These are phyloP conservation scores for Zoysia japonica DNA, from an alignment of 176 grass and related monocot genomes.

Conservation along the genomic window DNA sequence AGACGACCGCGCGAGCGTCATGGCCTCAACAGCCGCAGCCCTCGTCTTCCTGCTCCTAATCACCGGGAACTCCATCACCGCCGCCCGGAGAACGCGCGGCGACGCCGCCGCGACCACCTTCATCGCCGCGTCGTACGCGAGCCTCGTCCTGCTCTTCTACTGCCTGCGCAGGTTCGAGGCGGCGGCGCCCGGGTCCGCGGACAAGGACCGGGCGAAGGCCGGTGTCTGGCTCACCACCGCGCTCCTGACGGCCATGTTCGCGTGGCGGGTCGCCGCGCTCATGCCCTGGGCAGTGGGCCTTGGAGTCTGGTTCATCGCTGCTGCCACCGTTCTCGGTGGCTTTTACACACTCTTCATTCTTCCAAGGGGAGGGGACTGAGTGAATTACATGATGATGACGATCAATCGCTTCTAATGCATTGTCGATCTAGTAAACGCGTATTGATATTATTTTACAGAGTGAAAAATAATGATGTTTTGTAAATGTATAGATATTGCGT, in stretches of 20 bases:
- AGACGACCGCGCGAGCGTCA: not conserved
- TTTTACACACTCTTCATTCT: not conserved
- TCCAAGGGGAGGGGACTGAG: not conserved
- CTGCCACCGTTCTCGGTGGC: not conserved
- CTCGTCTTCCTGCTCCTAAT: not conserved
- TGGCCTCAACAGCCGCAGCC: not conserved
- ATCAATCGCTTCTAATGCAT: no score
- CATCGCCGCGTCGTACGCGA: not conserved
- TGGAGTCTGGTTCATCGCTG: not conserved
- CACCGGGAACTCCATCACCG: not conserved
- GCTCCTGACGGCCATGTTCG: not conserved
- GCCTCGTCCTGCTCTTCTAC: not conserved
- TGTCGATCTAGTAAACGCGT: no score
- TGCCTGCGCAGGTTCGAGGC: conserved; percentile 19
- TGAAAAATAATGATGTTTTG: no score
- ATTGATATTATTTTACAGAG: no score
- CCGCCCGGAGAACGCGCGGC: not conserved
- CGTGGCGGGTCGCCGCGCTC: not conserved
- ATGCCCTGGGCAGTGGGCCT: not conserved
- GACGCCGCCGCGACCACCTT: not conserved
- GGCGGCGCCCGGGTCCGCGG: not conserved
- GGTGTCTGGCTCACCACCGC: not conserved
- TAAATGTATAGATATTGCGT: no score
- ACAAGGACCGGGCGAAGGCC: not conserved
- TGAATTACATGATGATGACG: not conserved